Conservation (phyloP, 768 basidiomycete species). For the Boletus rex-veris region DNA sequence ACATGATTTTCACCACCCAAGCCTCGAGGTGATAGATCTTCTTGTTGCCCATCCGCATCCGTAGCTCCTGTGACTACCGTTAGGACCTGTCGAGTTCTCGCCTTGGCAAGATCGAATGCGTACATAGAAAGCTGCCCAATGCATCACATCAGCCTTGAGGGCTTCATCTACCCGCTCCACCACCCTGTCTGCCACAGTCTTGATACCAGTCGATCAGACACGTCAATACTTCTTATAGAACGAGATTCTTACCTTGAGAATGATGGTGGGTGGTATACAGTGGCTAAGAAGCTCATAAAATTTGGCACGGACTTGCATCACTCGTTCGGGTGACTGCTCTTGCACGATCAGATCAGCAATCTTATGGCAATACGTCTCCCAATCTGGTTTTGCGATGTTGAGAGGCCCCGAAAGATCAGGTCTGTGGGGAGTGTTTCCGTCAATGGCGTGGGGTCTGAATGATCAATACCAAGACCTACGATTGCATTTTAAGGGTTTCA, state of each 20-base stretch:
- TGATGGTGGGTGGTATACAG: constrained; percentile 91
- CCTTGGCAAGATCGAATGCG: constrained; percentile 26
- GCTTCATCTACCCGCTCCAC: constrained; percentile 86
- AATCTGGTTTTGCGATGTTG: constrained; percentile 94
- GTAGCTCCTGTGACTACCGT: constrained; percentile 62
- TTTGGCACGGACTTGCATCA: constrained; percentile 91
- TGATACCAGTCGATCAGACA: constrained; percentile 2
- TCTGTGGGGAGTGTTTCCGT: constrained; percentile 35
- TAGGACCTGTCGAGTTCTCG: background rate
- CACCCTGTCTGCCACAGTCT: constrained; percentile 91
- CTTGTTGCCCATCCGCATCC: constrained; percentile 92
- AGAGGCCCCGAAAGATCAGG: constrained; percentile 80
- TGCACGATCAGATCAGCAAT: constrained; percentile 86
- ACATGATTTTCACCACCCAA: constrained; percentile 97
- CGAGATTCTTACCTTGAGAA: constrained; percentile 68
- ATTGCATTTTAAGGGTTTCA: constrained; percentile 96
- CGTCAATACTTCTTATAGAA: background rate
- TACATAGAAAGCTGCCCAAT: constrained; percentile 97
- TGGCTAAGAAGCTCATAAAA: constrained; percentile 95
- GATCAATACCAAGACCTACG: constrained; percentile 46
- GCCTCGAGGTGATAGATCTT: constrained; percentile 98
- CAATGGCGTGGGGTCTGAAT: background rate
- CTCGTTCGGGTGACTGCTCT: constrained; percentile 84
- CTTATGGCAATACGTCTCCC: constrained; percentile 95
- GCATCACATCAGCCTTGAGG: constrained; percentile 90